Percentiles rank a stretch among this genome's conserved stretches.
Evolutionary conservation across 2,329 filamentous ascomycete genomes (phyloP).

Genomic region (Xylariaceae sp.): DNA sequence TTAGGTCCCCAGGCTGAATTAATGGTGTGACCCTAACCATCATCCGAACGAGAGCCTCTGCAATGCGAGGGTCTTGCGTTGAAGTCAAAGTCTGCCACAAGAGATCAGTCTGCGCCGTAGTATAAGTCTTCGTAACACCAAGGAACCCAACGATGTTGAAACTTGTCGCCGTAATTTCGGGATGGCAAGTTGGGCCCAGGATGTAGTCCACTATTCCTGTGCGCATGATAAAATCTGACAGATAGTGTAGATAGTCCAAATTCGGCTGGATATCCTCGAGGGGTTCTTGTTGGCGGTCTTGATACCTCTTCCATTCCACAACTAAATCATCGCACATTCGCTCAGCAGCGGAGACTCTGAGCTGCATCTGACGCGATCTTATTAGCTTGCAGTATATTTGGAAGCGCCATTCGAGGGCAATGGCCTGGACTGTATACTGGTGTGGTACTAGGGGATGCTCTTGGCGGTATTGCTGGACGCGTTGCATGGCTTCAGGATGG

Average conservation of each 20-base stretch:
- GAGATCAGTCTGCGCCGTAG: conserved; percentile 73
- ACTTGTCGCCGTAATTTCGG: conserved; percentile 83
- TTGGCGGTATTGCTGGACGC: conserved; percentile 43
- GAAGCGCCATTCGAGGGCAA: conserved; percentile 73
- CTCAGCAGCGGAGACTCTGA: conserved; percentile 81
- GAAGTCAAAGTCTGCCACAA: conserved; percentile 85
- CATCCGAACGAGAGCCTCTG: conserved; percentile 79
- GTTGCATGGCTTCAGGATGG: conserved; percentile 45
- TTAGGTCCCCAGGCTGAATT: conserved; percentile 55
- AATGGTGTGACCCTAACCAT: conserved; percentile 55
- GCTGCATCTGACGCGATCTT: conserved; percentile 86
- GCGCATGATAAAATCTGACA: conserved; percentile 72
- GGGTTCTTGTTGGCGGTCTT: conserved; percentile 51
- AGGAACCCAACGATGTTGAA: conserved; percentile 88
- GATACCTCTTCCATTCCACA: conserved; percentile 65
- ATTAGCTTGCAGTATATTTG: conserved; percentile 73
- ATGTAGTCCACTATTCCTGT: conserved; percentile 85
- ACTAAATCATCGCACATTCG: conserved; percentile 76
- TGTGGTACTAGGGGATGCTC: conserved; percentile 48
- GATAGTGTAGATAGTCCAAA: conserved; percentile 62
- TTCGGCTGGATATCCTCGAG: conserved; percentile 40
- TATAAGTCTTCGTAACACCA: conserved; percentile 78
- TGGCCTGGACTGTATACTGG: conserved; percentile 54
- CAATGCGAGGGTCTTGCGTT: conserved; percentile 84
- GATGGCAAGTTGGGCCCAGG: conserved; percentile 88